These are phyloP conservation scores for Angomonas ambiguus DNA, from an alignment of 208 protist genomes.

Conservation along the genomic window DNA sequence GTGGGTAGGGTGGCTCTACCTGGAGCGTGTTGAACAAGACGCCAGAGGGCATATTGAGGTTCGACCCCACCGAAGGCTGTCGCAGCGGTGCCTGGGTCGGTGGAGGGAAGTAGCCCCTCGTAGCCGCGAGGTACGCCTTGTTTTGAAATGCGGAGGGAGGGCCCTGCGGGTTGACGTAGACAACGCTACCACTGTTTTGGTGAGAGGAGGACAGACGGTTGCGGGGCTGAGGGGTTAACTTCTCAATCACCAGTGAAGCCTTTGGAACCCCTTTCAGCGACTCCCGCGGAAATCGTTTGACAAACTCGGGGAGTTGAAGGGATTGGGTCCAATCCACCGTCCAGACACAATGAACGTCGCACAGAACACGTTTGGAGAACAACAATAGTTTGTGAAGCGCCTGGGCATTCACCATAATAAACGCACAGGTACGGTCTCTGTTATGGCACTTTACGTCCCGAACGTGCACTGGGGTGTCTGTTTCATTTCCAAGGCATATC, in stretches of 20 bases:
- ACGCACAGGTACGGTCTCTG: constrained; percentile 79
- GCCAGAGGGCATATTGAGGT: no score
- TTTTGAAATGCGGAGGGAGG: no score
- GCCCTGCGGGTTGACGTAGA: not conserved
- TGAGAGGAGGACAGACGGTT: not conserved
- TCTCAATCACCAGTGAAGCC: constrained; percentile 70
- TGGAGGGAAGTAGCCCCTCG: no score
- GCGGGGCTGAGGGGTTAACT: constrained; percentile 40
- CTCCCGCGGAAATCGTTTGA: constrained; percentile 57
- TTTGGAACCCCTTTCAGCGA: constrained; percentile 70
- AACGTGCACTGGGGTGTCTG: constrained; percentile 47
- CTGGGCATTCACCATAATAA: constrained; percentile 68
- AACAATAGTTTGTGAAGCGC: constrained; percentile 41
- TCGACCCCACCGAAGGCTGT: no score
- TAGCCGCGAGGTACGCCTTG: no score
- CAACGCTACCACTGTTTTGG: not conserved
- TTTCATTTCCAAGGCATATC: constrained; percentile 49
- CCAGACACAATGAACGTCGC: constrained; percentile 77
- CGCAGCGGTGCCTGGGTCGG: no score
- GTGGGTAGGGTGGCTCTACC: no score
- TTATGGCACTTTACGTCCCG: constrained; percentile 79
- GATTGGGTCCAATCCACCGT: constrained; percentile 41
- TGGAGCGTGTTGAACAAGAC: no score
- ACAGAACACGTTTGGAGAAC: constrained; percentile 73
- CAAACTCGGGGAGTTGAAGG: constrained; percentile 34